Evolutionary conservation across 768 basidiomycete species (phyloP).

Genomic region (Multifurca ochricompacta): DNA sequence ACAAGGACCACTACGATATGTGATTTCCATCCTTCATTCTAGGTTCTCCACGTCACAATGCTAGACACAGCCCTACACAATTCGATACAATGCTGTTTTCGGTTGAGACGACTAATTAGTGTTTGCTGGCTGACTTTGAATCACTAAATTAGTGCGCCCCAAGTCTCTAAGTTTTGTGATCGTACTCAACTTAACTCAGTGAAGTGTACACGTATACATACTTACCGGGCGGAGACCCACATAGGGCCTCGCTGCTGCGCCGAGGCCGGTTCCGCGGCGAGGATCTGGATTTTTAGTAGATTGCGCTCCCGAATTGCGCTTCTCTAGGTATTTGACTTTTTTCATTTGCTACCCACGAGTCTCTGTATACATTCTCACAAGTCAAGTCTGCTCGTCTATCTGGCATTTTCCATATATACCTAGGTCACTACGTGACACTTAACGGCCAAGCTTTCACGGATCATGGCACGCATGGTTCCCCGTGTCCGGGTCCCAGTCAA

Average conservation of each 20-base stretch:
- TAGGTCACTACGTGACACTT: slow-evolving; percentile 9
- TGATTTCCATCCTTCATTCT: no score
- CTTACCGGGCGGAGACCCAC: background rate
- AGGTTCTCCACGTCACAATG: no score
- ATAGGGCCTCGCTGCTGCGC: slow-evolving; percentile 12
- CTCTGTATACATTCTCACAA: slow-evolving; percentile 2
- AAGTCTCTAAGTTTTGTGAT: background rate
- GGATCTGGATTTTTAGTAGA: slow-evolving; percentile 4
- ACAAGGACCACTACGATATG: background rate
- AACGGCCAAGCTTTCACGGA: slow-evolving; percentile 11
- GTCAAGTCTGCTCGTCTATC: slow-evolving; percentile 17
- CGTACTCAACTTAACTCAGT: background rate
- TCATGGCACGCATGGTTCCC: slow-evolving; percentile 18
- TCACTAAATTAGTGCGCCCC: slow-evolving; percentile 2
- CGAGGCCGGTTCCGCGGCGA: slow-evolving; percentile 20
- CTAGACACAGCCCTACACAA: background rate
- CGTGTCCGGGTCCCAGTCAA: slow-evolving; percentile 16
- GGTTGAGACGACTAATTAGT: slow-evolving; percentile 1
- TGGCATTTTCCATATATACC: slow-evolving; percentile 19
- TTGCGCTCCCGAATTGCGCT: slow-evolving; percentile 9
- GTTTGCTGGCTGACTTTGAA: slow-evolving; percentile 7
- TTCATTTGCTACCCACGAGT: background rate
- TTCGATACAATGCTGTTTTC: slow-evolving; percentile 1
- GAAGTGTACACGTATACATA: slow-evolving; percentile 13
- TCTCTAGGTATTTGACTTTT: slow-evolving; percentile 6